phyloP scores from a whole-genome alignment of 371 early-diverging fungal species.

The Batkoa obscura region DNA sequence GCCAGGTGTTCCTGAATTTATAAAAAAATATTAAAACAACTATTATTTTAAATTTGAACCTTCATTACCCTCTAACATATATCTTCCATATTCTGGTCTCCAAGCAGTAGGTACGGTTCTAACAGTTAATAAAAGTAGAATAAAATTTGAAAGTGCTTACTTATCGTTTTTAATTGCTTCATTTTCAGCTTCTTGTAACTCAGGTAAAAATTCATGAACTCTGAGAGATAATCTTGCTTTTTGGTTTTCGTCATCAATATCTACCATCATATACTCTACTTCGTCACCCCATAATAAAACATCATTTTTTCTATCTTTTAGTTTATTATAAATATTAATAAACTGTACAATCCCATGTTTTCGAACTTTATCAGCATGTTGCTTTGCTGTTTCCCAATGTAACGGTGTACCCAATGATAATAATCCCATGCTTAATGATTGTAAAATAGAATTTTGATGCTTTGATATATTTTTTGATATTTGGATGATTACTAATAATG shows the following conservation, averaged over 20 bases:
- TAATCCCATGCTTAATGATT: conserved; percentile 88
- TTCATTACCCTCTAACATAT: conserved; percentile 69
- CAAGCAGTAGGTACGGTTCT: conserved; percentile 39
- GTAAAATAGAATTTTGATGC: too few species aligned
- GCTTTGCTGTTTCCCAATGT: conserved; percentile 75
- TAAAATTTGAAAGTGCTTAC: conserved; percentile 10
- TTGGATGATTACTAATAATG: too few species aligned
- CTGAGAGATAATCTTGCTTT: conserved; percentile 56
- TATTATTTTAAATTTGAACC: background rate
- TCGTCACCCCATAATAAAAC: conserved; percentile 92
- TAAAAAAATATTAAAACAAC: too few species aligned
- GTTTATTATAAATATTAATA: conserved; percentile 59
- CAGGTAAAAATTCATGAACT: conserved; percentile 62
- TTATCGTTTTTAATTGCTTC: conserved; percentile 20
- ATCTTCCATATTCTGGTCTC: conserved; percentile 92
- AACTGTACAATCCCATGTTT: conserved; percentile 88
- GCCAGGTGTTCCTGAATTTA: conserved; percentile 77
- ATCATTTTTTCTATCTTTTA: conserved; percentile 57
- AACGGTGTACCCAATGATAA: conserved; percentile 90
- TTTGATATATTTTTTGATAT: too few species aligned
- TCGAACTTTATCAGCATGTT: conserved; percentile 74
- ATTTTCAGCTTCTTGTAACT: conserved; percentile 50
- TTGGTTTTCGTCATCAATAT: conserved; percentile 47
- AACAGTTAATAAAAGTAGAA: conserved; percentile 4
- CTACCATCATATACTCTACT: conserved; percentile 87